Evolutionary conservation across 225 moss, liverwort and hornwort species (phyloP).

Genomic region (Pseudoscleropodium purum): DNA sequence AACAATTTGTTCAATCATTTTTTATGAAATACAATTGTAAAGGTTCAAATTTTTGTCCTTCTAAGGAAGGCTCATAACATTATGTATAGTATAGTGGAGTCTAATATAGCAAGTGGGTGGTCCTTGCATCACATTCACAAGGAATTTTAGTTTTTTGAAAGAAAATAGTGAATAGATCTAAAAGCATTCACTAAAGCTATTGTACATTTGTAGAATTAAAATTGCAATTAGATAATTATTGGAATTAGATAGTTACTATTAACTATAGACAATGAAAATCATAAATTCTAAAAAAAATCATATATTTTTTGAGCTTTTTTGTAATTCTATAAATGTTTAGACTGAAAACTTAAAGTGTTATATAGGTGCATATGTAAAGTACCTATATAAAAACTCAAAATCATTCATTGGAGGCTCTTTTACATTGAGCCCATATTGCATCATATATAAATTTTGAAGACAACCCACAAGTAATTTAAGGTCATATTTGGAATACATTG

Average conservation of each 20-base stretch:
- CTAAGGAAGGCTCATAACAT: rapidly evolving
- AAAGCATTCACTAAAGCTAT: not conserved
- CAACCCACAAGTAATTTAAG: not conserved
- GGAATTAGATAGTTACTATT: too few species aligned
- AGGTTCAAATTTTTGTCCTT: not conserved
- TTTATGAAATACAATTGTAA: too few species aligned
- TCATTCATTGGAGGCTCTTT: not conserved
- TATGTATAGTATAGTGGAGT: not conserved
- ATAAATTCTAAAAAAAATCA: not conserved
- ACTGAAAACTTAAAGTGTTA: not conserved
- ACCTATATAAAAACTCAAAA: not conserved
- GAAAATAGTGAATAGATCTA: not conserved
- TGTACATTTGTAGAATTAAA: too few species aligned
- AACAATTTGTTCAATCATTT: not conserved
- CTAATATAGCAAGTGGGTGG: too few species aligned
- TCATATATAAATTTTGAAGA: not conserved
- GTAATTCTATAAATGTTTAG: not conserved
- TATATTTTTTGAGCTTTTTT: not conserved
- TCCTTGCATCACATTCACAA: rapidly evolving
- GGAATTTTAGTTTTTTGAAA: not conserved
- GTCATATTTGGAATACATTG: not conserved
- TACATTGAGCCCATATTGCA: not conserved
- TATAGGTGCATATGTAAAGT: not conserved
- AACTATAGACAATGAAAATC: too few species aligned
- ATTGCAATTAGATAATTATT: too few species aligned